phyloP scores from a whole-genome alignment of 1,284 basidiomycete species.

The Moniliella sp. region DNA sequence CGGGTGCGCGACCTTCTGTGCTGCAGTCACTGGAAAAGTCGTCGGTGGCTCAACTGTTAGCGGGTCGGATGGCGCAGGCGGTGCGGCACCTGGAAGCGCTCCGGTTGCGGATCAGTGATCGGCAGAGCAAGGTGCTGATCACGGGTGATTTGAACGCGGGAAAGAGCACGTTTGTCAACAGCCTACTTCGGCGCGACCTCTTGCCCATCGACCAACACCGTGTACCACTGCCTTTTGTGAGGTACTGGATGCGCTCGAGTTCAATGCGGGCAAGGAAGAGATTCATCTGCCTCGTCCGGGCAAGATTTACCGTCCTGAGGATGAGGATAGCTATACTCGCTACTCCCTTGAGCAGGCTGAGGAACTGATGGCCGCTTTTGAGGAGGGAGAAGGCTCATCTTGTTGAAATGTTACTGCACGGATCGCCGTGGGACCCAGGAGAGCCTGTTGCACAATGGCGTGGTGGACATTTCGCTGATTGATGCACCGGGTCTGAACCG shows the following conservation, averaged over 20 bases:
- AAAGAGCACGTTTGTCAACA: conserved; percentile 94
- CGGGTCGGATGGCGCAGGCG: conserved; percentile 57
- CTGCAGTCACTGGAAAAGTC: conserved; percentile 75
- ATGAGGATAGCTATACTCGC: conserved; percentile 56
- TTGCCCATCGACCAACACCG: conserved; percentile 97
- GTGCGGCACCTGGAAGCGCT: conserved; percentile 65
- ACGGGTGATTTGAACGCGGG: conserved; percentile 96
- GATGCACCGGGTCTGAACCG: conserved; percentile 93
- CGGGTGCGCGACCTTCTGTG: no score
- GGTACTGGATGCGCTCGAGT: conserved; percentile 74
- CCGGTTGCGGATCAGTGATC: conserved; percentile 65
- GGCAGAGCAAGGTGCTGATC: conserved; percentile 81
- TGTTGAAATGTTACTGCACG: conserved; percentile 35
- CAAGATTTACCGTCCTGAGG: conserved; percentile 48
- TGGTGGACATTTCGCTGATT: conserved; percentile 91
- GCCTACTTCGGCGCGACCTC: conserved; percentile 52
- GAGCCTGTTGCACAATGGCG: conserved; percentile 52
- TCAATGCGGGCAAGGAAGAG: conserved; percentile 52
- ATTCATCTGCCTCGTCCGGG: conserved; percentile 46
- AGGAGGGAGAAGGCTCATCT: conserved; percentile 45
- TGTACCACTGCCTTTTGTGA: conserved; percentile 94
- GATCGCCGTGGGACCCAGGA: conserved; percentile 17
- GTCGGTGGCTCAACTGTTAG: conserved; percentile 74
- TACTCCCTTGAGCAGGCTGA: conserved; percentile 47
- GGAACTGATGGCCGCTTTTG: conserved; percentile 22